These are phyloP conservation scores for Arabidopsis hybrid DNA, from an alignment of 441 rosid genomes.

Conservation along the genomic window DNA sequence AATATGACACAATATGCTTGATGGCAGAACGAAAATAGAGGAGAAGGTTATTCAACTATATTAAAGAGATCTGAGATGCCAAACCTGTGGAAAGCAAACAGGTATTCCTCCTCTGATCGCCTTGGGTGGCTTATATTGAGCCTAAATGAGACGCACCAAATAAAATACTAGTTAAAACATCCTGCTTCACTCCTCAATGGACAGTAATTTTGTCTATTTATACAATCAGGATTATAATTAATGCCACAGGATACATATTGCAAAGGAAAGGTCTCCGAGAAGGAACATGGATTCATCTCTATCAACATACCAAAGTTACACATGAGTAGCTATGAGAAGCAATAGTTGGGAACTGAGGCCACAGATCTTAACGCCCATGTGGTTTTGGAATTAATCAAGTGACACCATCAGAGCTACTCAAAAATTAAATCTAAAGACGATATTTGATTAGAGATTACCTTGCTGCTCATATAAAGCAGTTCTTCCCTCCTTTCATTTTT, in stretches of 20 bases:
- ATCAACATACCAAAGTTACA: constrained; percentile 2
- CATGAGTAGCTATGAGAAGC: background rate
- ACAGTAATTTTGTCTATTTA: background rate
- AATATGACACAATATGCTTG: constrained; percentile 14
- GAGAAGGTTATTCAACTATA: background rate
- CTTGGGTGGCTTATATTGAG: constrained; percentile 61
- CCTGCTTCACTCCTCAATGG: background rate
- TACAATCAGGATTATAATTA: background rate
- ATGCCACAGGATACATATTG: too few species aligned
- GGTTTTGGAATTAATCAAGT: background rate
- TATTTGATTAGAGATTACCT: constrained; percentile 50
- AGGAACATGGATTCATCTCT: constrained; percentile 13
- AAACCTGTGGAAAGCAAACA: constrained; percentile 73
- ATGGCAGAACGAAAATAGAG: background rate
- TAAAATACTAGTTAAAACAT: background rate
- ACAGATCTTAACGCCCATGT: constrained; percentile 16
- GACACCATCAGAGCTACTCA: background rate
- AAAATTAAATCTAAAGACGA: background rate
- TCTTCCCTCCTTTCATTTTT: constrained; percentile 90
- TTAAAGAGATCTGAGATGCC: constrained; percentile 25
- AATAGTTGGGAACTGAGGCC: background rate
- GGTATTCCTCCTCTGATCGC: constrained; percentile 70
- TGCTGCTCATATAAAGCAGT: constrained; percentile 83
- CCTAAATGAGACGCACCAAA: constrained; percentile 47
- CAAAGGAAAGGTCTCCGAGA: constrained; percentile 14